phyloP scores from a whole-genome alignment of 2,329 filamentous ascomycete species.

The Epichloe typhina region DNA sequence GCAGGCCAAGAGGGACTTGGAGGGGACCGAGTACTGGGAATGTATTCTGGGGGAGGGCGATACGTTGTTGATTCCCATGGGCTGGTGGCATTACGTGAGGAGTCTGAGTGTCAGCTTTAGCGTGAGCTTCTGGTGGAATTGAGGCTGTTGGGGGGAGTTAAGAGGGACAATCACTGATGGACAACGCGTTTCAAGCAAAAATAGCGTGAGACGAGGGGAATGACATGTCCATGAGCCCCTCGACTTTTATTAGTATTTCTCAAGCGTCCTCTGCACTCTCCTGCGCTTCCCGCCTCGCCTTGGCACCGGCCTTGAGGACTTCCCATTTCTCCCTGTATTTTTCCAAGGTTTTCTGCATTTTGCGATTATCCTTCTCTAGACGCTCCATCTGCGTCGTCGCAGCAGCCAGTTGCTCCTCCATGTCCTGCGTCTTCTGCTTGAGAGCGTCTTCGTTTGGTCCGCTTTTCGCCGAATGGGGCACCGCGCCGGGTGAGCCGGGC shows the following conservation, averaged over 20 bases:
- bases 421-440: constrained; percentile 41
- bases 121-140: constrained; percentile 94
- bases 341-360: constrained; percentile 40
- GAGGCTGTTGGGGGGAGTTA: neutral
- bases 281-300: constrained; percentile 33
- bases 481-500: constrained; percentile 34
- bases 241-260: neutral
- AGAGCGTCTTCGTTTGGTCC: constrained; percentile 21
- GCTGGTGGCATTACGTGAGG: constrained; percentile 97
- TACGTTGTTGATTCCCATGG: constrained; percentile 75
- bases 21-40: constrained; percentile 54
- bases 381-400: constrained; percentile 49
- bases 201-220: too few species aligned
- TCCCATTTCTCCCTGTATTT: constrained; percentile 51
- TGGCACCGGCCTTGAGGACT: constrained; percentile 46
- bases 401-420: constrained; percentile 52
- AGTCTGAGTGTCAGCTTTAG: constrained; percentile 80
- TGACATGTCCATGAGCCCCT: too few species aligned
- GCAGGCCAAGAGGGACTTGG: constrained; percentile 35
- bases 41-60: constrained; percentile 71
- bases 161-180: too few species aligned
- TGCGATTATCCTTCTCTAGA: constrained; percentile 48
- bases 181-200: too few species aligned
- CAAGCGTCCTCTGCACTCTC: constrained; percentile 23
- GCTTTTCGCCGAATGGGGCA: constrained; percentile 14